Conservation (phyloP, 1,284 basidiomycete species). For the Tilletia setariae region DNA sequence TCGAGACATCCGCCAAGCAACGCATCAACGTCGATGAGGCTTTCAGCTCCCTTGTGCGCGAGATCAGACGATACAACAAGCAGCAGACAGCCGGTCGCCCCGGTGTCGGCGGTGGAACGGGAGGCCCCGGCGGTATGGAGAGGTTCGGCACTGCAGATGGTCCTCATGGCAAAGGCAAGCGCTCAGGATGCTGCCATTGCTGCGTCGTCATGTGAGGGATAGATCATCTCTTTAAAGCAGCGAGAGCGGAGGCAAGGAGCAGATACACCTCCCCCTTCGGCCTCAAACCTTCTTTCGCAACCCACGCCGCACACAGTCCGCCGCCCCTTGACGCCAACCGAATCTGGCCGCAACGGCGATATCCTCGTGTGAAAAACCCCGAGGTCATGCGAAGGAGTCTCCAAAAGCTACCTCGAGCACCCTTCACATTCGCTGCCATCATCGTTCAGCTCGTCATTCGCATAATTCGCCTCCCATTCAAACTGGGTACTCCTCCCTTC, state of each 20-base stretch:
- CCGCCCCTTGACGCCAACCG: background rate
- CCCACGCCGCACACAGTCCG: too few relatives aligned
- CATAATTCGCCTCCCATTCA: too few relatives aligned
- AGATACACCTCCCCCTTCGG: background rate
- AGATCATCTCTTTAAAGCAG: background rate
- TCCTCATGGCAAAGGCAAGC: slow-evolving; percentile 9
- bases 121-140: slow-evolving; percentile 38
- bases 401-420: background rate
- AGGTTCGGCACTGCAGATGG: slow-evolving; percentile 13
- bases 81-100: slow-evolving; percentile 49
- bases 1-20: slow-evolving; percentile 98
- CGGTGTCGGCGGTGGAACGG: slow-evolving; percentile 40
- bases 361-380: background rate
- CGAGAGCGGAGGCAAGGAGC: background rate
- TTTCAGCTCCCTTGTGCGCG: slow-evolving; percentile 92
- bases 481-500: too few relatives aligned
- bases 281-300: too few relatives aligned
- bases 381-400: background rate
- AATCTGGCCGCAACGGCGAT: slow-evolving; percentile 5
- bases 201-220: slow-evolving; percentile 9
- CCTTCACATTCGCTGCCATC: background rate
- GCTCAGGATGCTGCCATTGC: slow-evolving; percentile 5
- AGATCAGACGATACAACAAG: slow-evolving; percentile 92
- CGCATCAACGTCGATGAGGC: slow-evolving; percentile 98
- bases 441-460: background rate